A percentile compares a stretch with the other conserved stretches of the same genome.
phyloP scores from a whole-genome alignment of 257 asterid species.

The Gardenia jasminoides region DNA sequence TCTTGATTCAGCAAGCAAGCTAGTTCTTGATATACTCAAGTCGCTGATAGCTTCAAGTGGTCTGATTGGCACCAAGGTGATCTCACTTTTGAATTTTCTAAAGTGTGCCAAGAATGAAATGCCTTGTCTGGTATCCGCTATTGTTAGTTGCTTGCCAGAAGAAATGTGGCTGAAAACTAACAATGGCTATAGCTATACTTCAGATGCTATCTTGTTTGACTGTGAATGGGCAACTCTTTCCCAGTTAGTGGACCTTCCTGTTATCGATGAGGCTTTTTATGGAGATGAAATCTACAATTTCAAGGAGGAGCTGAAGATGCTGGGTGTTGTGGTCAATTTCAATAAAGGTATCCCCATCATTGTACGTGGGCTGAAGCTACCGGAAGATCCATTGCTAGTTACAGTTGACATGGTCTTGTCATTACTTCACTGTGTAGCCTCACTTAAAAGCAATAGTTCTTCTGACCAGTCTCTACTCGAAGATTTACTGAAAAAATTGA shows the following conservation, averaged over 20 bases:
- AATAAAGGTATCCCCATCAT: background rate
- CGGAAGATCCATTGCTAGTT: background rate
- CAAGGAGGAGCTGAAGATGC: constrained; percentile 3
- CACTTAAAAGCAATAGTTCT: background rate
- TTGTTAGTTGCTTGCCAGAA: background rate
- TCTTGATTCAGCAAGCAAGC: background rate
- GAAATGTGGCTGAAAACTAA: constrained; percentile 1
- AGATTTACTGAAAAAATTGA: background rate
- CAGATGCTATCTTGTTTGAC: background rate
- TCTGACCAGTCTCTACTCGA: constrained; percentile 1
- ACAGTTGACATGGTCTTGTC: background rate
- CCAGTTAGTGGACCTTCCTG: background rate
- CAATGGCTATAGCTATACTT: background rate
- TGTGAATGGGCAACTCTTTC: background rate
- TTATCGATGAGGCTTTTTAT: background rate
- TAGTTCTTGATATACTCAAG: background rate
- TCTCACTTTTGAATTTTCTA: background rate
- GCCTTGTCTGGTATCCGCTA: background rate
- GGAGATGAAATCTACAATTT: constrained; percentile 5
- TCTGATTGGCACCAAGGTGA: background rate
- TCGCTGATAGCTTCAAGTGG: background rate
- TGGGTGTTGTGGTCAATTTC: background rate
- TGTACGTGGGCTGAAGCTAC: background rate
- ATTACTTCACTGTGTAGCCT: background rate
- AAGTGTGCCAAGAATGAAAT: background rate